Conservation (phyloP, 2,329 filamentous ascomycete species). For the Diaporthe sp. region DNA sequence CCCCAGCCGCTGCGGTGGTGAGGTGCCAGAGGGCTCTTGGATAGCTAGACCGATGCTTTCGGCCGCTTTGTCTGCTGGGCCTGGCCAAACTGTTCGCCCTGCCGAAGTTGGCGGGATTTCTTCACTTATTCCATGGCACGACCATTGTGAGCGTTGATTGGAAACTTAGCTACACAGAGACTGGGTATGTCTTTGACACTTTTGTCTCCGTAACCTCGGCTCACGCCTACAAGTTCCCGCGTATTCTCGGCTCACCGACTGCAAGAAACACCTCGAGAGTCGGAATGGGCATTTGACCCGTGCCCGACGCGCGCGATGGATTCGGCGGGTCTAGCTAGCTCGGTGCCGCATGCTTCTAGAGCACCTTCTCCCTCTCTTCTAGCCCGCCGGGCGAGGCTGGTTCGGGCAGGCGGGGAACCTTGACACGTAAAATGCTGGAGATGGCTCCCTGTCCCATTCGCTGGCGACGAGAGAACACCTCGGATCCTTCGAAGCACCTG, state of each 20-base stretch:
- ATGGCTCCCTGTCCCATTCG: background rate
- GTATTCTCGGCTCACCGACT: background rate
- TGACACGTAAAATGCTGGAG: background rate
- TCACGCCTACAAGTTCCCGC: background rate
- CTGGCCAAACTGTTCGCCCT: background rate
- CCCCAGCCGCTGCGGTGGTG: background rate
- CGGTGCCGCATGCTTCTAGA: background rate
- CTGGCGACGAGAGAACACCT: background rate
- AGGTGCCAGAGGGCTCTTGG: background rate
- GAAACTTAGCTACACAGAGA: background rate
- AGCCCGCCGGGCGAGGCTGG: background rate
- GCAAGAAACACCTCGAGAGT: background rate
- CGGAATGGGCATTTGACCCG: background rate
- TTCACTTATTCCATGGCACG: background rate
- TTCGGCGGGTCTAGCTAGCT: background rate
- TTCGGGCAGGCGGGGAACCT: constrained; percentile 6
- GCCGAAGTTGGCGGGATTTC: background rate
- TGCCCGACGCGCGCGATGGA: background rate
- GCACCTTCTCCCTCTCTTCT: constrained; percentile 14
- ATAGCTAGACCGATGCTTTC: background rate
- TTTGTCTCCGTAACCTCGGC: background rate
- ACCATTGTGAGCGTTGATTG: background rate
- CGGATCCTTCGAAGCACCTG: background rate
- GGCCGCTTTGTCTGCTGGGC: background rate
- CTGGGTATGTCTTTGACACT: background rate